Conservation (phyloP, 352 stramenopile species). For the Phytophthora sp. region DNA sequence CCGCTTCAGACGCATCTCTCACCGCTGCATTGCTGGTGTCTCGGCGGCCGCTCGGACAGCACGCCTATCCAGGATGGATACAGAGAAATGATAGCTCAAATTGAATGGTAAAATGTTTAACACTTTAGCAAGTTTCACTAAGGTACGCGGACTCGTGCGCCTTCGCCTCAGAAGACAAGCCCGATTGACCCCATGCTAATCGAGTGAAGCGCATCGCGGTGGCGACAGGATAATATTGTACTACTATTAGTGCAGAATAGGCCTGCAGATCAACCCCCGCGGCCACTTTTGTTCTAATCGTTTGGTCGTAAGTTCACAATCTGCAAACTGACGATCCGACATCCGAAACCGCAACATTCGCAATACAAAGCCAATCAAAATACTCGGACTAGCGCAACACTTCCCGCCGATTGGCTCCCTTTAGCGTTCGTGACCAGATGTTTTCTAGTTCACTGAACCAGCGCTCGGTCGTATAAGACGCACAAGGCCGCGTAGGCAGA, state of each 20-base stretch:
- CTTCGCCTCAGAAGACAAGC: not conserved
- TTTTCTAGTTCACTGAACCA: slow-evolving; percentile 23
- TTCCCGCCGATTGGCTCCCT: slow-evolving; percentile 20
- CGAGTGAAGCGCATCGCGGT: not conserved
- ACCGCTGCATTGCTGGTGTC: not conserved
- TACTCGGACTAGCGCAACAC: slow-evolving; percentile 10
- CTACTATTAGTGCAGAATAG: not conserved
- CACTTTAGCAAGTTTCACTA: not conserved
- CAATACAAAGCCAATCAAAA: slow-evolving; percentile 2
- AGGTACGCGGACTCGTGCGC: too few relatives aligned
- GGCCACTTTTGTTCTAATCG: slow-evolving; percentile 28
- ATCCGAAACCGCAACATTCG: slow-evolving; percentile 9
- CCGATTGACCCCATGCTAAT: not conserved
- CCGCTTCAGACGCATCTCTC: not conserved
- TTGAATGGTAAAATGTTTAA: slow-evolving; percentile 3
- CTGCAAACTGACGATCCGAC: slow-evolving; percentile 10
- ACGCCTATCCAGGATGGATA: slow-evolving; percentile 18
- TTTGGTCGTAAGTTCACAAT: slow-evolving; percentile 32
- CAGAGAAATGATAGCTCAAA: not conserved
- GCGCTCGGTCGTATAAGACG: slow-evolving; percentile 33
- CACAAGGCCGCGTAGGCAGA: slow-evolving; percentile 22
- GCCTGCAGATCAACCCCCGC: not conserved
- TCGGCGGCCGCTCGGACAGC: slow-evolving; percentile 5
- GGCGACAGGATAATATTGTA: slow-evolving; percentile 6
- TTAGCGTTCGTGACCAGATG: slow-evolving; percentile 28